Conservation (phyloP, 306 rosid genomes). For the Cicer pinnatifidum region DNA sequence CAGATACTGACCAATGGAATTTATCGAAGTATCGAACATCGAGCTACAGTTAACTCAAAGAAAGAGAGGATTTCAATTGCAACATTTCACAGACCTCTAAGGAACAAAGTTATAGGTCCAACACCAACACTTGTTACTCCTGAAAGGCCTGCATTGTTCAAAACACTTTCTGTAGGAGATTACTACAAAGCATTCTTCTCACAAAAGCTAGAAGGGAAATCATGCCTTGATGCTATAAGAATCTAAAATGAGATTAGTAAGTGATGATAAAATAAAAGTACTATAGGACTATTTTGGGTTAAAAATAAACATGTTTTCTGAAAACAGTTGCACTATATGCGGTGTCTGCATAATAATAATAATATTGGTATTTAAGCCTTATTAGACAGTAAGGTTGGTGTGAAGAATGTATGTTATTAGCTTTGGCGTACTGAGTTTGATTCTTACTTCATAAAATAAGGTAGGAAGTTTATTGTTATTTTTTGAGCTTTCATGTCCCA, state of each 20-base stretch:
- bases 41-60: conserved; percentile 15
- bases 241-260: neutral
- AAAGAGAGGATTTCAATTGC: conserved; percentile 34
- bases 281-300: neutral
- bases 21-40: conserved; percentile 31
- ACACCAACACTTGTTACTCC: conserved; percentile 16
- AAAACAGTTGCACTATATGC: neutral
- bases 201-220: neutral
- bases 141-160: conserved; percentile 30
- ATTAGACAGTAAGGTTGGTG: too few species aligned
- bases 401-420: too few species aligned
- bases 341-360: too few species aligned
- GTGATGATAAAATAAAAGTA: neutral
- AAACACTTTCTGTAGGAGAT: neutral
- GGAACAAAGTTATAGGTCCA: conserved; percentile 17
- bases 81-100: conserved; percentile 18
- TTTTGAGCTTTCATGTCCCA: too few species aligned
- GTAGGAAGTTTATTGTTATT: too few species aligned
- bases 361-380: too few species aligned
- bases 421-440: too few species aligned
- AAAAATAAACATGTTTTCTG: neutral
- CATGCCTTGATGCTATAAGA: conserved; percentile 19
- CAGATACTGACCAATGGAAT: conserved; percentile 30
- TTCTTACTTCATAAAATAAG: too few species aligned
- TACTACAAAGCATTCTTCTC: conserved; percentile 29